A percentile compares a stretch with the other conserved stretches of the same genome.
These are phyloP conservation scores for Aspergillus eucalypticola DNA, from an alignment of 2,329 filamentous ascomycete species.

Conservation along the genomic window DNA sequence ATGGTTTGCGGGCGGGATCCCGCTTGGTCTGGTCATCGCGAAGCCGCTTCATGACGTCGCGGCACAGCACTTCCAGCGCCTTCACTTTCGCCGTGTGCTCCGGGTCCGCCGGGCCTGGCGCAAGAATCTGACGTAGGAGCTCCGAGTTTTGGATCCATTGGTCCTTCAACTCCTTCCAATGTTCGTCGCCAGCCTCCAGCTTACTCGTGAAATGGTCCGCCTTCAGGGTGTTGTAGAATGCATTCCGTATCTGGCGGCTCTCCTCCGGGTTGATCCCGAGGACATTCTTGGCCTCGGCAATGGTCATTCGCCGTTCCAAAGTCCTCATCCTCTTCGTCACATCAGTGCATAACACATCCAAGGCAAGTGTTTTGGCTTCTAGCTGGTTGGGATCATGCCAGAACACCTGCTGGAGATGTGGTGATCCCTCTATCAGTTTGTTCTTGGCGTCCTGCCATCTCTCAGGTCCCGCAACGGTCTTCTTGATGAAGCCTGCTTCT, in stretches of 20 bases:
- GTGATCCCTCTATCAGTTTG: constrained; percentile 63
- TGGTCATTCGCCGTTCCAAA: constrained; percentile 65
- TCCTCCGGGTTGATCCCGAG: constrained; percentile 69
- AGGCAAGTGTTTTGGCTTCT: constrained; percentile 65
- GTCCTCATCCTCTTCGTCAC: constrained; percentile 77
- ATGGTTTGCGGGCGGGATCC: constrained; percentile 50
- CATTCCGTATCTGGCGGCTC: constrained; percentile 64
- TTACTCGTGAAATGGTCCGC: constrained; percentile 70
- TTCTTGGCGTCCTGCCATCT: constrained; percentile 72
- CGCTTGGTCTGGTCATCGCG: constrained; percentile 65
- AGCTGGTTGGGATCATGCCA: constrained; percentile 59
- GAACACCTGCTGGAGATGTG: constrained; percentile 64
- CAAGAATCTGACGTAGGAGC: constrained; percentile 58
- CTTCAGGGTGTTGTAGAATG: constrained; percentile 66
- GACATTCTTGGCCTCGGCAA: constrained; percentile 72
- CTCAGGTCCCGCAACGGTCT: constrained; percentile 71
- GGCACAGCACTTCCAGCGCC: constrained; percentile 69
- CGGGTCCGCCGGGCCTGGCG: constrained; percentile 53
- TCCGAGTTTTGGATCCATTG: constrained; percentile 64
- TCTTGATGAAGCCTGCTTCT: constrained; percentile 68
- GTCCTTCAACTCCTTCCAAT: constrained; percentile 70
- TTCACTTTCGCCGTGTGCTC: constrained; percentile 59
- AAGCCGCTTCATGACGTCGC: constrained; percentile 75
- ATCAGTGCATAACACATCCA: constrained; percentile 79
- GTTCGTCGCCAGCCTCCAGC: constrained; percentile 68